These are phyloP conservation scores for Candida suzukii DNA, from an alignment of 805 yeast genomes.

Conservation along the genomic window DNA sequence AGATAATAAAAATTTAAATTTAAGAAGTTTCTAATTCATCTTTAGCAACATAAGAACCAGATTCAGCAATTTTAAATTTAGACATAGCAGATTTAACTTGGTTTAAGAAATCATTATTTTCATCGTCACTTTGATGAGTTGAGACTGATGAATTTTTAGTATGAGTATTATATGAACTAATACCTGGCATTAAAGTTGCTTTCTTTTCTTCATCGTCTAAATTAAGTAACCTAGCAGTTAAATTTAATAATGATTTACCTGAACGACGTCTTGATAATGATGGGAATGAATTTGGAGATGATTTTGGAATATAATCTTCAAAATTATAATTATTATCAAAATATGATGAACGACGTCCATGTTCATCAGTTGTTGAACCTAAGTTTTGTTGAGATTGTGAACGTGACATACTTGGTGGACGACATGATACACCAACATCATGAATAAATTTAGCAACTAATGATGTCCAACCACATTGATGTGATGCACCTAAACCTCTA, in stretches of 20 bases:
- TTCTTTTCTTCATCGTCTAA: slow-evolving; percentile 54
- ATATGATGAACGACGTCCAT: slow-evolving; percentile 18
- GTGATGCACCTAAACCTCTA: slow-evolving; percentile 87
- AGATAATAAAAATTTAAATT: slow-evolving; percentile 2
- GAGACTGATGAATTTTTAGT: slow-evolving; percentile 19
- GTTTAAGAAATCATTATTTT: slow-evolving; percentile 26
- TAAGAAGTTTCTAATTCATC: slow-evolving; percentile 59
- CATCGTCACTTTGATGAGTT: slow-evolving; percentile 15
- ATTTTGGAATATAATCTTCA: slow-evolving; percentile 35
- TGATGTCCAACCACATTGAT: slow-evolving; percentile 97
- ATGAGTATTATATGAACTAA: slow-evolving; percentile 22
- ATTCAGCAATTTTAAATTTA: slow-evolving; percentile 24
- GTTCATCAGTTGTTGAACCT: not conserved
- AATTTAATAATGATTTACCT: slow-evolving; percentile 63
- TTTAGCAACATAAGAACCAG: slow-evolving; percentile 37
- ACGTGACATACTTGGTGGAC: slow-evolving; percentile 34
- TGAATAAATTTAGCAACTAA: slow-evolving; percentile 87
- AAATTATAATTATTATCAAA: slow-evolving; percentile 25
- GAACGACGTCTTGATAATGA: slow-evolving; percentile 55
- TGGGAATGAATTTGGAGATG: slow-evolving; percentile 24
- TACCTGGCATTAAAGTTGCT: slow-evolving; percentile 23
- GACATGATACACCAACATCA: slow-evolving; percentile 72
- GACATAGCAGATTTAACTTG: slow-evolving; percentile 38
- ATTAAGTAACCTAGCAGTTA: slow-evolving; percentile 62
- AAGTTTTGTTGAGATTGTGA: not conserved